Evolutionary conservation across 331 rosid genomes (phyloP).

Genomic region (Prunus yedoensis): DNA sequence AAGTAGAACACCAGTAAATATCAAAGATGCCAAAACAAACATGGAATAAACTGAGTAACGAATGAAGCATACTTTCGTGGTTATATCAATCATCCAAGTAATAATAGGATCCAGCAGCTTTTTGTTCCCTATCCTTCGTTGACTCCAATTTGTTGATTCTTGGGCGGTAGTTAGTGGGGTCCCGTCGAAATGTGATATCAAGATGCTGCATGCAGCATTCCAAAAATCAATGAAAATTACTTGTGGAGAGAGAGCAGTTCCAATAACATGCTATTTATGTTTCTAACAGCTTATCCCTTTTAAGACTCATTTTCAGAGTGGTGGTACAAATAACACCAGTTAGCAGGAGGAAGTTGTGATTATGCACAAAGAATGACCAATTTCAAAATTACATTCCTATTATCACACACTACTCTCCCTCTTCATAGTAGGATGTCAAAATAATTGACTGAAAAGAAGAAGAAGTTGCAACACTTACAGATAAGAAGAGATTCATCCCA

Average conservation of each 20-base stretch:
- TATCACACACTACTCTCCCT: too few species aligned
- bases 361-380: too few species aligned
- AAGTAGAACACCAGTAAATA: background rate
- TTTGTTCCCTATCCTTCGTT: slow-evolving; percentile 88
- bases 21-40: background rate
- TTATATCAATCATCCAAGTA: slow-evolving; percentile 70
- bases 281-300: too few species aligned
- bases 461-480: slow-evolving; percentile 51
- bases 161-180: slow-evolving; percentile 87
- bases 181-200: slow-evolving; percentile 91
- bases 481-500: slow-evolving; percentile 95
- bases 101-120: slow-evolving; percentile 83
- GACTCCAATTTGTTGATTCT: slow-evolving; percentile 85
- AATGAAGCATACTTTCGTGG: background rate
- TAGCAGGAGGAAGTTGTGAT: too few species aligned
- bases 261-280: too few species aligned
- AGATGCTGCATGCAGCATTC: slow-evolving; percentile 60
- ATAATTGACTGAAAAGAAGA: background rate
- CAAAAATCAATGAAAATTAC: background rate
- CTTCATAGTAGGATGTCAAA: background rate
- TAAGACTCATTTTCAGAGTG: too few species aligned
- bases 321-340: too few species aligned
- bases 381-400: too few species aligned
- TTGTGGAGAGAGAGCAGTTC: too few species aligned
- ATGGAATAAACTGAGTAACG: background rate